Conservation (phyloP, 176 grass and related monocot species). For the Rhynchospora tenuis region DNA sequence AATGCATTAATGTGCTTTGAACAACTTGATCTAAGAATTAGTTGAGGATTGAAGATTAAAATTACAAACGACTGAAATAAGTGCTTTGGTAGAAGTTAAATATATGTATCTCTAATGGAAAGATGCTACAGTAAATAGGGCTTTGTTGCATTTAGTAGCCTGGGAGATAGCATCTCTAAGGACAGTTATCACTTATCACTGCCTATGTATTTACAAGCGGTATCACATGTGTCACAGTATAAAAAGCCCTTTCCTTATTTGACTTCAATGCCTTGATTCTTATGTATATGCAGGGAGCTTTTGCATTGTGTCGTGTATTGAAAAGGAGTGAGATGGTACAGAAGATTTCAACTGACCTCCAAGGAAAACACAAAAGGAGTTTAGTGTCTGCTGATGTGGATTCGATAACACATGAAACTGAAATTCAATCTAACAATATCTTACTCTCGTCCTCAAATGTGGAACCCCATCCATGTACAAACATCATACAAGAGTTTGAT, state of each 20-base stretch:
- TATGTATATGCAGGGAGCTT: constrained; percentile 23
- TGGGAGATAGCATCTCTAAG: not conserved
- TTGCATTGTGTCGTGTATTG: constrained; percentile 32
- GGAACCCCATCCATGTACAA: not conserved
- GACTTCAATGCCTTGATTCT: not conserved
- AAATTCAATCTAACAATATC: not conserved
- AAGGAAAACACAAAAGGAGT: constrained; percentile 19
- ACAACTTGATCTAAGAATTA: not conserved
- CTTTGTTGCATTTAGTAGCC: not conserved
- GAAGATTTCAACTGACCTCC: constrained; percentile 22
- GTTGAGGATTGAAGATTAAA: not conserved
- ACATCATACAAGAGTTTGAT: not conserved
- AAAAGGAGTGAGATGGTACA: constrained; percentile 25
- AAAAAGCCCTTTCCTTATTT: not conserved
- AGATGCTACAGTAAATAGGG: not conserved
- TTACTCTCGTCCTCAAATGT: not conserved
- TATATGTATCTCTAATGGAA: not conserved
- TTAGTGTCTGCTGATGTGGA: not conserved
- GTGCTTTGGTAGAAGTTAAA: not conserved
- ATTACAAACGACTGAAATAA: not conserved
- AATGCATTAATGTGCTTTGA: not conserved
- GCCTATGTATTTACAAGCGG: not conserved
- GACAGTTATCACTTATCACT: not conserved
- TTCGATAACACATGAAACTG: not conserved
- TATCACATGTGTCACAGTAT: not conserved